phyloP scores from a whole-genome alignment of 805 yeast genomes.

The Myxozyma nipponensis region DNA sequence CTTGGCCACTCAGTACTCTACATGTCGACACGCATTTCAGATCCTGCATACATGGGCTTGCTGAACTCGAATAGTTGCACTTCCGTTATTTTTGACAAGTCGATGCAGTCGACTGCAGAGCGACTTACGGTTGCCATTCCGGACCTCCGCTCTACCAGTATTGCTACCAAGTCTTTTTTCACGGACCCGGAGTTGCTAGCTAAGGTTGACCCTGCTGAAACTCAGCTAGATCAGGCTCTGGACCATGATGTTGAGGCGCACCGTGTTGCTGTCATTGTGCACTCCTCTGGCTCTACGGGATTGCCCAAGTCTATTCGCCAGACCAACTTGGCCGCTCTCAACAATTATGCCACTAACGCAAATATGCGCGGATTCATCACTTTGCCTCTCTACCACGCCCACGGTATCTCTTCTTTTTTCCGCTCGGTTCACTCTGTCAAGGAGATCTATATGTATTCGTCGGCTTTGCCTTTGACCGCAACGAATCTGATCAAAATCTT shows the following conservation, averaged over 20 bases:
- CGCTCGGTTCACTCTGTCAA: constrained; percentile 11
- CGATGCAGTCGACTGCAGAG: neutral
- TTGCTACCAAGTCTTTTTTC: neutral
- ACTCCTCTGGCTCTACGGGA: constrained; percentile 22
- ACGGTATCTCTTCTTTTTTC: constrained; percentile 17
- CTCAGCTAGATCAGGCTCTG: neutral
- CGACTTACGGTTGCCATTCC: constrained; percentile 1
- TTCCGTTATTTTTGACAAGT: neutral
- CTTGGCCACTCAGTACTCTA: constrained; percentile 17
- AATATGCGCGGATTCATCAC: constrained; percentile 15
- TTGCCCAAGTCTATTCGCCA: constrained; percentile 19
- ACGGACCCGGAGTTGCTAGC: no score
- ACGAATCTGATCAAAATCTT: constrained; percentile 7
- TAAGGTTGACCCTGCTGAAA: neutral
- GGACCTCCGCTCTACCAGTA: constrained; percentile 5
- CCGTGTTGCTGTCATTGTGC: constrained; percentile 11
- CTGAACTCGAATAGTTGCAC: constrained; percentile 3
- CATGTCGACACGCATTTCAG: constrained; percentile 18
- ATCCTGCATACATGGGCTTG: constrained; percentile 7
- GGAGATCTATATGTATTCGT: constrained; percentile 7
- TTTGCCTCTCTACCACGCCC: constrained; percentile 16
- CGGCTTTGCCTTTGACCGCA: constrained; percentile 10
- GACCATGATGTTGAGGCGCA: constrained; percentile 9
- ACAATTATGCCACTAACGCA: constrained; percentile 12
- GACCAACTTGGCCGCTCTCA: constrained; percentile 9